Evolutionary conservation across 2,329 filamentous ascomycete species (phyloP).

Genomic region (Penicillium sp.): DNA sequence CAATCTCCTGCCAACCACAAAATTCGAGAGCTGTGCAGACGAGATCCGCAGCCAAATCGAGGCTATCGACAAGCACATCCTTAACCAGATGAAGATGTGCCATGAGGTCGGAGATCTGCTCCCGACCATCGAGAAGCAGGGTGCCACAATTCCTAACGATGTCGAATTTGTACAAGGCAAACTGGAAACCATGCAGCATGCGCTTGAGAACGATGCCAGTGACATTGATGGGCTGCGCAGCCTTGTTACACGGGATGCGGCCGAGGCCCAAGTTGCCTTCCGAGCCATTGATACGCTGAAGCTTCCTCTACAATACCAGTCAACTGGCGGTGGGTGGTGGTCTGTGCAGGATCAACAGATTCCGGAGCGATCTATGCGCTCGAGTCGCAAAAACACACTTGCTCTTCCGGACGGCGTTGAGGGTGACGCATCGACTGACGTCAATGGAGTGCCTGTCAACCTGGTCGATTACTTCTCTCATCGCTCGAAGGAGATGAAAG

Average conservation of each 20-base stretch:
- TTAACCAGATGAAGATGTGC: conserved; percentile 69
- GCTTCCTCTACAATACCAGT: conserved; percentile 64
- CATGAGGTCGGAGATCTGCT: conserved; percentile 73
- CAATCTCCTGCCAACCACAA: conserved; percentile 79
- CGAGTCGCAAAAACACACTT: conserved; percentile 44
- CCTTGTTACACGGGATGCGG: conserved; percentile 62
- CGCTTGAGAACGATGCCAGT: conserved; percentile 61
- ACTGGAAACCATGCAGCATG: conserved; percentile 61
- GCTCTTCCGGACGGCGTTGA: conserved; percentile 49
- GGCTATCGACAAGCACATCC: conserved; percentile 74
- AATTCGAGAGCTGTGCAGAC: conserved; percentile 85
- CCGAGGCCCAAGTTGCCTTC: conserved; percentile 69
- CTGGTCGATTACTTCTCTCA: conserved; percentile 64
- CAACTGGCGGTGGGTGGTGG: conserved; percentile 44
- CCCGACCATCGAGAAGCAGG: conserved; percentile 60
- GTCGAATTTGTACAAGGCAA: conserved; percentile 63
- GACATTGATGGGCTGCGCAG: conserved; percentile 58
- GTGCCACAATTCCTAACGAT: conserved; percentile 64
- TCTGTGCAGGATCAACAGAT: conserved; percentile 40
- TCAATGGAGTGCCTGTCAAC: conserved; percentile 56
- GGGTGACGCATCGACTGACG: conserved; percentile 40
- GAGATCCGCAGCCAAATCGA: conserved; percentile 77
- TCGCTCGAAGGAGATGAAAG: conserved; percentile 61
- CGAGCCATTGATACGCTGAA: conserved; percentile 72
- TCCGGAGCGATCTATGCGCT: conserved; percentile 39